A percentile compares a stretch with the other conserved stretches of the same genome.
phyloP scores from a whole-genome alignment of 179 eudicot genomes.

The Nepenthes alata region DNA sequence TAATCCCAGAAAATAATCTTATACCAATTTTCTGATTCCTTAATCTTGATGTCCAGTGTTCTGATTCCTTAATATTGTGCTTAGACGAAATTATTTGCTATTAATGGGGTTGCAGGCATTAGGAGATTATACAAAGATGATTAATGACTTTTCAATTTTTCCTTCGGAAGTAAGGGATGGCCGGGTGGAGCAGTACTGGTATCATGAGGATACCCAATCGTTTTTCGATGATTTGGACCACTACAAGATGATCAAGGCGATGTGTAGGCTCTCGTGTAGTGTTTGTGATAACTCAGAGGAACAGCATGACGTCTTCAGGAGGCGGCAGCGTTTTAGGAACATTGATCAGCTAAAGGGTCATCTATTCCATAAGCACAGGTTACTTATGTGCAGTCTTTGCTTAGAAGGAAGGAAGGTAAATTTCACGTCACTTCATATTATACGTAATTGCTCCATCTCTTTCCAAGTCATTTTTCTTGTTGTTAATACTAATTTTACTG shows the following conservation, averaged over 20 bases:
- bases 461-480: too few relatives aligned
- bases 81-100: too few relatives aligned
- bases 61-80: too few relatives aligned
- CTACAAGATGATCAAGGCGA: constrained; percentile 87
- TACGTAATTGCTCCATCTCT: not conserved
- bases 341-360: constrained; percentile 89
- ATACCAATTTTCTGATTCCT: not conserved
- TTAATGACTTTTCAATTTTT: constrained; percentile 49
- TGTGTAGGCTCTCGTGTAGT: constrained; percentile 87
- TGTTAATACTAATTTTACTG: too few relatives aligned
- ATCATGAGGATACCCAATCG: constrained; percentile 78
- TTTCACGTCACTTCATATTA: not conserved
- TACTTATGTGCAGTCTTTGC: constrained; percentile 85
- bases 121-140: constrained; percentile 68
- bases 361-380: constrained; percentile 55
- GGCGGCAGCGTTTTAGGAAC: constrained; percentile 49
- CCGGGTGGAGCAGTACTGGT: constrained; percentile 61
- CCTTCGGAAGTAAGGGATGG: constrained; percentile 63
- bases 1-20: not conserved
- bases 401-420: constrained; percentile 85
- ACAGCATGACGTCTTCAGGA: constrained; percentile 31
- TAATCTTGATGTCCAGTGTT: not conserved
- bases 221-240: constrained; percentile 81
- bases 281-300: constrained; percentile 65
- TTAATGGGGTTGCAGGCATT: constrained; percentile 37